Evolutionary conservation across 805 yeast species (phyloP), one percentile per base, ranked within the genome.

Genomic region (Isabelozyma rhagii): DNA sequence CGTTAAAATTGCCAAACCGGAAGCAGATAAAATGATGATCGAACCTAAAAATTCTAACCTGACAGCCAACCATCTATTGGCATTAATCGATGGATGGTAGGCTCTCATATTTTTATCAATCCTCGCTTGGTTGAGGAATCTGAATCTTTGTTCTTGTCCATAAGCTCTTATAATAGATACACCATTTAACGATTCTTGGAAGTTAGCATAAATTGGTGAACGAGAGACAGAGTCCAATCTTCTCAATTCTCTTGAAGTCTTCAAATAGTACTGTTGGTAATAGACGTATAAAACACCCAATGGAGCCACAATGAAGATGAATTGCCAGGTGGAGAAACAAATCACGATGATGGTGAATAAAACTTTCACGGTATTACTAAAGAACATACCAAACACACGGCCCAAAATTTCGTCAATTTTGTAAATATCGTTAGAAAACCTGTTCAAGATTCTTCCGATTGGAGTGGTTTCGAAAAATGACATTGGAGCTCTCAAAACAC

Each of bases 61-160:
- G 9, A 90, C 96, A 8, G 98, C 97, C 53, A 94, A 80, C 99
- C 99, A 94, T 72, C 99, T 83, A 67, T 96, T 94, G 10, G 97
- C 92, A 64, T 89, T 87, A 50, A 91, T 83, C 9, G 96, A 80
- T 28, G 97, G 97, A 75, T 90, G 96, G 62, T 82, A 90, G 0
- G 98, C 98, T 59, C 87, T 80, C 87, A 93, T 83, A 66, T 94
- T 93, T 60, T 80, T 81, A 63, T 94, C 98, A 59, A 92, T 80
- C 63, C 88, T 81, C 40, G 80, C 71, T 61, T 82, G 81, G 63
- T 87, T 87, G 65, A 87, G 75, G 57, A 74, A 81, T 42, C 69
- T 71, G 62, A 88, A 88, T 64, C 94, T 76, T 1, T 72, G 68
- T 47, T 78, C 76, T 62, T 88, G 92, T 42, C 76, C 77, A 63